A percentile compares a stretch with the other conserved stretches of the same genome.
phyloP scores from a whole-genome alignment of 1,284 basidiomycete genomes.

The Hypsizygus ulmarius region DNA sequence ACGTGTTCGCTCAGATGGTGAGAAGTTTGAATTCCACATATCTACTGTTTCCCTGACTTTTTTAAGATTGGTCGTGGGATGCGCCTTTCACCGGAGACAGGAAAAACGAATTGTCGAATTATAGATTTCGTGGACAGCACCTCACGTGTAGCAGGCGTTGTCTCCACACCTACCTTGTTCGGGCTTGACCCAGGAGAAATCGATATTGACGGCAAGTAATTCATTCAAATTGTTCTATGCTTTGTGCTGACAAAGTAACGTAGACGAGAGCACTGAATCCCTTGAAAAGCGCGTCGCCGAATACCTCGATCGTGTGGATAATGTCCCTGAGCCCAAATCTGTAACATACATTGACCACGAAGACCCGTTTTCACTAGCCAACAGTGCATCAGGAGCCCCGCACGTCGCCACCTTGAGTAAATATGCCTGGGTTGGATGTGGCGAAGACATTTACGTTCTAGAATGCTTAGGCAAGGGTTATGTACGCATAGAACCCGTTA shows the following conservation, averaged over 20 bases:
- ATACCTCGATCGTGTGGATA: conserved; percentile 17
- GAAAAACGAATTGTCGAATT: conserved; percentile 84
- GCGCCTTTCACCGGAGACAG: conserved; percentile 78
- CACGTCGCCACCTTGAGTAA: conserved; percentile 49
- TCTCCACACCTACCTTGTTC: conserved; percentile 84
- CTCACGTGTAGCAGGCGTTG: conserved; percentile 65
- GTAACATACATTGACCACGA: conserved; percentile 83
- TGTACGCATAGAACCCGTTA: conserved; percentile 61
- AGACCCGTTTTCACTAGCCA: conserved; percentile 68
- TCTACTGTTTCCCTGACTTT: neutral
- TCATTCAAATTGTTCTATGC: neutral
- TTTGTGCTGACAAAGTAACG: neutral
- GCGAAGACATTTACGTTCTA: conserved; percentile 71
- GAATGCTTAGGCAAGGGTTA: conserved; percentile 77
- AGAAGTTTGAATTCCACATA: conserved; percentile 12
- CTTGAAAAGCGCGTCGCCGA: conserved; percentile 43
- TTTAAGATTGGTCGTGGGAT: conserved; percentile 88
- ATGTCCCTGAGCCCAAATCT: conserved; percentile 56
- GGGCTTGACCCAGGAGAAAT: conserved; percentile 78
- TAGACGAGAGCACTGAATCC: conserved; percentile 52
- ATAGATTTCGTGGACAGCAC: conserved; percentile 91
- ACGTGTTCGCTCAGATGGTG: conserved; percentile 93
- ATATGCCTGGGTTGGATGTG: conserved; percentile 83
- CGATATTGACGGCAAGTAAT: conserved; percentile 50
- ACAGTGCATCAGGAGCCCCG: conserved; percentile 50